Base-by-base conservation (phyloP, 2,329 filamentous ascomycete species). In the Colletotrichum nymphaeae region DNA sequence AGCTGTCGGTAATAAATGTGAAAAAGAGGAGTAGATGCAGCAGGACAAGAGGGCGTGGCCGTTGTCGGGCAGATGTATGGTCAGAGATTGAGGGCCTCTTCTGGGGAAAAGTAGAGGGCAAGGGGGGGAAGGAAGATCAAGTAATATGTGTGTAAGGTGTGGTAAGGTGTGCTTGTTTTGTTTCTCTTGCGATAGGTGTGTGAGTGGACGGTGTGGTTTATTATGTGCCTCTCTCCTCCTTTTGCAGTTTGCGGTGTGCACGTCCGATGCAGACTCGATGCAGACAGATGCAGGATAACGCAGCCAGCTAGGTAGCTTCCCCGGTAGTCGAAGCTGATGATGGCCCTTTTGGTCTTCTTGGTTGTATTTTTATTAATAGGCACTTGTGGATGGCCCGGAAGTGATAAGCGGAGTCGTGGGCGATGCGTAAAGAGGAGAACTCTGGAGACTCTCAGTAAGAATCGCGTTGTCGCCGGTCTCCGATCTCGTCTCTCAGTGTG, bases 201-300 rank as follows among this genome's bases (percentile, higher is more conserved):
- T 24, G 63, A 55, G 55, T 46, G 59, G n/a, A 24, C 55, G 19
- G 19, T 37, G 28, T 37, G 37, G 62, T 55, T 32, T 28, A 30
- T 32, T 28, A 46, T 11, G 28, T 55, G 30, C 49, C 26, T 49
- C 35, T 46, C 30, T 57, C 11, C 30, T 57, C 6, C 30, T 32
- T 62, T 46, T 42, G 55, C 62, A 73, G 67, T 73, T 73, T 73
- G 71, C 71, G 71, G 71, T 73, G 71, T 71, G 71, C 71, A 73
- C 62, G 59, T 70, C 67, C 71, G 71, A 73, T 73, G 66, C 60
- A 37, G 63, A 53, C 22, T 52, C 49, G 62, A 64, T 65, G 52
- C 63, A 65, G 63, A 65, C n/a, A 42, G 52, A 30, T 57, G 63
- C 63, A 70, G 60, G 60, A 73, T 70, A 70, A 70, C 55, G 46